Evolutionary conservation across 495 filamentous ascomycete genomes (phyloP), one percentile per base, ranked within the genome.

Genomic region (Hypoxylon fuscum): DNA sequence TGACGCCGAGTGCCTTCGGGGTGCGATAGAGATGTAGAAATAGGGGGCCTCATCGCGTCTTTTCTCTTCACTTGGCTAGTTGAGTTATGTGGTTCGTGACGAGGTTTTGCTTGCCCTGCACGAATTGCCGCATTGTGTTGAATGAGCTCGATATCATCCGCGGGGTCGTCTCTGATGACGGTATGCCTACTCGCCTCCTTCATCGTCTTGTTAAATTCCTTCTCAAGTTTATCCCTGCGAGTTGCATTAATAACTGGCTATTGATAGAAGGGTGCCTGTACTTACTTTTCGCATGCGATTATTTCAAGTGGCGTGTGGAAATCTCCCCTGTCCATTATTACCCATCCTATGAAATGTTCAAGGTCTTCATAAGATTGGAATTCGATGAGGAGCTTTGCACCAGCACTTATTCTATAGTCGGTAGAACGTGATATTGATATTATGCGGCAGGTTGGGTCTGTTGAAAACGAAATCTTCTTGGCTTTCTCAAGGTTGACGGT

Each of bases 121-220:
- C 34, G 48, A 34, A 22, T 21, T 27, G 37, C 43, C 8, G 10
- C 15, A 22, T 72, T 72, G 15, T 68, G 54, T 45, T 66, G 21
- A 1, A 72, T 65, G 8, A 70, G 49, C 7, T 41, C 68, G 11
- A 72, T 43, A 42, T 72, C 69, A 35, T 68, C 64, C 10, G 3
- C 6, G 8, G 29, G 20, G 9, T 53, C 25, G n/a, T 50, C 63
- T 15, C 25, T 40, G 11, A 51, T 32, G 25, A 20, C 12, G 17
- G 38, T 23, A 11, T 6, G 58, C 8, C 32, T 51, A n/a, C 0
- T 31, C 12, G 66, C 60, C 37, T 29, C 21, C 12, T 3, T 12
- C 8, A 66, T 42, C 45, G 61, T 11, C 8, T 58, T n/a, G 2
- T 48, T 9, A 22, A 72, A 37, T 31, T 58, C 38, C 20, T 50